Base-by-base conservation (phyloP, 2,329 filamentous ascomycete genomes). In the Stagonosporopsis rhizophila region DNA sequence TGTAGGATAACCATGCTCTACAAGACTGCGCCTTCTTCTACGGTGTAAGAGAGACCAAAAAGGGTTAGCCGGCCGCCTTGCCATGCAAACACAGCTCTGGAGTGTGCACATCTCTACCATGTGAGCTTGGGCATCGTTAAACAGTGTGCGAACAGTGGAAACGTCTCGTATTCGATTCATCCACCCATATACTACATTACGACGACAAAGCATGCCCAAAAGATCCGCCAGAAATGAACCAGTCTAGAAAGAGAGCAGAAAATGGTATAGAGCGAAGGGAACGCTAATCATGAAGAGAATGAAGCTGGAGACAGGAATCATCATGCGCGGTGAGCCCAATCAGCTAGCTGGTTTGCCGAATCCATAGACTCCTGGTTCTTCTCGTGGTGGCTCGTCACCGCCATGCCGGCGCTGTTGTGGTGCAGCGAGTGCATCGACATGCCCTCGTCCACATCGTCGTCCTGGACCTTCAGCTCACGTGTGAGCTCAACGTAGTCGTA, bases 401-500 rank as follows among this genome's bases (percentile, higher is more conserved):
- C 64, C 71, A 73, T 73, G 39, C 61, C 60, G 6, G 68, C 67
- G 34, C 68, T 62, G 42, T 68, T 62, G 40, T 62, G 58, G 27
- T 73, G 65, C 25, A 73, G 61, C 3, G 72, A 71, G 47, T 73
- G 70, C 14, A 69, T 69, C 6, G 72, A 75, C 56, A 73, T 65
- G 47, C 73, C 74, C 48, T 74, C 71, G 30, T 74, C 70, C 30
- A 71, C 70, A 14, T 80, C 79, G 52, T 83, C 75, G 22, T 64
- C 61, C 8, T 67, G 59, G 35, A 68, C 52, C 56, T 71, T 79
- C 44, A 92, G 85, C 66, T 93, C 89, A 60, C 90, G 82, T 19
- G 85, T 89, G 62, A 95, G 81, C 81, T 96, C 92, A 63, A 96
- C 91, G 68, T 96, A 96, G 76, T 96, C 92, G 75, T 96, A 96